Evolutionary conservation across 257 asterid genomes (phyloP).

Genomic region (Osmanthus fragrans): DNA sequence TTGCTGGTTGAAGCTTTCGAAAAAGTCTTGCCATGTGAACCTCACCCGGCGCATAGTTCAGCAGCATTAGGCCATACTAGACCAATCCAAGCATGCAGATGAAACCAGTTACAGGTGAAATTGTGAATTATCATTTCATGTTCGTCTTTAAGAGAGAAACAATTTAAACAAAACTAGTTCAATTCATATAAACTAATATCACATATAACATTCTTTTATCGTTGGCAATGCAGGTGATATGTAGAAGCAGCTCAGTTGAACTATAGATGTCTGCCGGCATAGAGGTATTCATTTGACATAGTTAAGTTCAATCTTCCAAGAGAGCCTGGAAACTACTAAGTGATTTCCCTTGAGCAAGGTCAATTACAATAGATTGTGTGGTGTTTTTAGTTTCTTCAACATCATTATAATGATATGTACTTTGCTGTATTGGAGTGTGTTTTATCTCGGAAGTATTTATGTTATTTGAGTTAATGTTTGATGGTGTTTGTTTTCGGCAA

Average conservation of each 20-base stretch:
- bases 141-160: too few relatives aligned
- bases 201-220: not conserved
- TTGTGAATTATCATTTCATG: not conserved
- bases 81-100: conserved; percentile 68
- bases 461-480: not conserved
- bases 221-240: not conserved
- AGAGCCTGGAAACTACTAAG: not conserved
- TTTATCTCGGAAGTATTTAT: not conserved
- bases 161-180: too few relatives aligned
- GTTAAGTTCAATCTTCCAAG: conserved; percentile 1
- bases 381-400: not conserved
- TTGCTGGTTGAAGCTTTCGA: conserved; percentile 89
- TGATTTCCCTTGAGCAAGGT: not conserved
- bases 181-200: not conserved
- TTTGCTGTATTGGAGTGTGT: not conserved
- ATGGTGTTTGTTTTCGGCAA: not conserved
- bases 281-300: not conserved
- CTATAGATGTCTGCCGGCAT: not conserved
- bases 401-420: not conserved
- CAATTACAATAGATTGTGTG: not conserved
- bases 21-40: conserved; percentile 60
- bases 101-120: conserved; percentile 41
- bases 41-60: conserved; percentile 34
- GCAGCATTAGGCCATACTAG: conserved; percentile 35
- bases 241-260: not conserved